phyloP scores from a whole-genome alignment of 1,139 yeast genomes.

The Candida gigantensis region DNA sequence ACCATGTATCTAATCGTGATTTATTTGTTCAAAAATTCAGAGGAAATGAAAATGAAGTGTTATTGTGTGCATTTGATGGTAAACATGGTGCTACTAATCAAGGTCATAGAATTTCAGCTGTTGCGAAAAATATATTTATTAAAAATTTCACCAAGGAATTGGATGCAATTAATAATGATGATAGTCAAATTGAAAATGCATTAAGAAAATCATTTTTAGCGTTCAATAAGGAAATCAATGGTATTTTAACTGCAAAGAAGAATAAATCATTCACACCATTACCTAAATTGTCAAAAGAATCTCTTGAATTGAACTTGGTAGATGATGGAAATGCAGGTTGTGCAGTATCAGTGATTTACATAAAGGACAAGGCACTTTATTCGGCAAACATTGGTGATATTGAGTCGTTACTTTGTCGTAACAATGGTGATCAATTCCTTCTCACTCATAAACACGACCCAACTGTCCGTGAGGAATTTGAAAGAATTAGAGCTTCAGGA shows the following conservation, averaged over 20 bases:
- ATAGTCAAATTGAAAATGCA: slow-evolving; percentile 63
- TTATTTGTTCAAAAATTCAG: slow-evolving; percentile 85
- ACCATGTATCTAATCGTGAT: slow-evolving; percentile 74
- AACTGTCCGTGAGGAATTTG: slow-evolving; percentile 75
- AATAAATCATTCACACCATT: slow-evolving; percentile 27
- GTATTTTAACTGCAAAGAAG: slow-evolving; percentile 40
- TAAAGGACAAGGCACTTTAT: slow-evolving; percentile 68
- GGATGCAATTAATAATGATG: slow-evolving; percentile 44
- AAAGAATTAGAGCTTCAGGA: slow-evolving; percentile 85
- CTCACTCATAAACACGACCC: slow-evolving; percentile 86
- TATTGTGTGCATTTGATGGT: slow-evolving; percentile 88
- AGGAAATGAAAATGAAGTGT: slow-evolving; percentile 70
- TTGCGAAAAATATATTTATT: slow-evolving; percentile 74
- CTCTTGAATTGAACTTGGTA: slow-evolving; percentile 38
- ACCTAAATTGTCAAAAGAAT: slow-evolving; percentile 39
- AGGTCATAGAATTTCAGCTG: slow-evolving; percentile 71
- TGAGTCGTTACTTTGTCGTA: slow-evolving; percentile 74
- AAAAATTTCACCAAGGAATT: slow-evolving; percentile 65
- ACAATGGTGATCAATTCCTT: slow-evolving; percentile 75
- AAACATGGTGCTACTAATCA: slow-evolving; percentile 55
- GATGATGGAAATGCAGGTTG: slow-evolving; percentile 86
- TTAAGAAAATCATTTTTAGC: slow-evolving; percentile 75
- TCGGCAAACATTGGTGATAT: slow-evolving; percentile 93
- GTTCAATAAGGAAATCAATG: slow-evolving; percentile 75
- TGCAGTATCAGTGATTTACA: slow-evolving; percentile 77